A percentile compares a stretch with the other conserved stretches of the same genome.
These are phyloP conservation scores for Rosa hybrid DNA, from an alignment of 331 rosid species.

Conservation along the genomic window DNA sequence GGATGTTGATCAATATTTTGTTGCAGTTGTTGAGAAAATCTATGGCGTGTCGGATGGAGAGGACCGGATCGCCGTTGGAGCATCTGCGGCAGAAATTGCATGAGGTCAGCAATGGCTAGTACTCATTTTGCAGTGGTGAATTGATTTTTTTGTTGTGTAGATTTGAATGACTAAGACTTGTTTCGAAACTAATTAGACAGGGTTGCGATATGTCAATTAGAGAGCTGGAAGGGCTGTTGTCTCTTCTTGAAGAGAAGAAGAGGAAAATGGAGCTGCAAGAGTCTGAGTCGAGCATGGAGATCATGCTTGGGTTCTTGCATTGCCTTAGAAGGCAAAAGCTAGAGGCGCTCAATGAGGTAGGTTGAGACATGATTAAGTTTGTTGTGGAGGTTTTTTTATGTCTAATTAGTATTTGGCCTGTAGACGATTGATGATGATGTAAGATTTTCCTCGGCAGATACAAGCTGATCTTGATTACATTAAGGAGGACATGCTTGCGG, in stretches of 20 bases:
- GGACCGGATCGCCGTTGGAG: slow-evolving; percentile 29
- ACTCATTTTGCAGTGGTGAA: not conserved
- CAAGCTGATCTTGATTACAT: slow-evolving; percentile 41
- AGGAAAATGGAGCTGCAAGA: slow-evolving; percentile 34
- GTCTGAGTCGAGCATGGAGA: slow-evolving; percentile 25
- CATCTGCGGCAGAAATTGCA: slow-evolving; percentile 27
- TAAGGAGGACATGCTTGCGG: slow-evolving; percentile 37
- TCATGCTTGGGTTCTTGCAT: slow-evolving; percentile 34
- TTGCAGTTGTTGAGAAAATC: slow-evolving; percentile 32
- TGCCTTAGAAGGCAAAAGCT: slow-evolving; percentile 29
- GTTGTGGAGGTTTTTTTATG: not conserved
- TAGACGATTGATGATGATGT: not conserved
- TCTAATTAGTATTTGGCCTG: not conserved
- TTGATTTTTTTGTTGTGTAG: not conserved
- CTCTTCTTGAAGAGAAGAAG: slow-evolving; percentile 32
- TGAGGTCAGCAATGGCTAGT: slow-evolving; percentile 29
- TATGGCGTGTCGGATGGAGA: slow-evolving; percentile 6
- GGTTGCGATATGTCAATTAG: slow-evolving; percentile 33
- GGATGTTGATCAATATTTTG: not conserved
- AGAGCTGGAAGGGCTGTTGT: slow-evolving; percentile 31
- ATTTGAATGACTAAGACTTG: slow-evolving; percentile 2
- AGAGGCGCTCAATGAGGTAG: slow-evolving; percentile 33
- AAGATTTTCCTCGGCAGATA: slow-evolving; percentile 22
- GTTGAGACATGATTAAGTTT: no score
- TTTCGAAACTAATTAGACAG: slow-evolving; percentile 30